These are phyloP conservation scores for Colletotrichum aenigma DNA, from an alignment of 2,329 filamentous ascomycete genomes.

Conservation along the genomic window DNA sequence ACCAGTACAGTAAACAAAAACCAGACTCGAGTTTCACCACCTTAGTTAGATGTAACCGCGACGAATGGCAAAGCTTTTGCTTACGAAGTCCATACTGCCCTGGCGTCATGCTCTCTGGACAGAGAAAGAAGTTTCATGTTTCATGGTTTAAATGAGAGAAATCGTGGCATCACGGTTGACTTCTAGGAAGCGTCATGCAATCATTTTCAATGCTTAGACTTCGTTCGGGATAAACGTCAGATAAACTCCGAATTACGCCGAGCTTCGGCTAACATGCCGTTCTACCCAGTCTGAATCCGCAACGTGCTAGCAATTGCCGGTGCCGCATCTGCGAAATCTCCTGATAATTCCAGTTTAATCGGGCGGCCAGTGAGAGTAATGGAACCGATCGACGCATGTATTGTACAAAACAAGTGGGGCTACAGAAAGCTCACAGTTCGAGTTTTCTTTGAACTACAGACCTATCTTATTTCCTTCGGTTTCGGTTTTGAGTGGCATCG, in stretches of 20 bases:
- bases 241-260: not conserved
- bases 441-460: not conserved
- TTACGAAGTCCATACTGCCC: not conserved
- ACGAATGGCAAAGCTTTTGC: not conserved
- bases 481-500: not conserved
- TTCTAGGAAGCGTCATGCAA: not conserved
- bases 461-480: not conserved
- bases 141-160: no score
- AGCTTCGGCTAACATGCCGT: not conserved
- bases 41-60: no score
- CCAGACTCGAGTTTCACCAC: no score
- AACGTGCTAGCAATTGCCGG: no score
- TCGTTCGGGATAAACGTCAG: not conserved
- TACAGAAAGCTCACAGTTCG: not conserved
- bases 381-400: not conserved
- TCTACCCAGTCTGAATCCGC: not conserved
- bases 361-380: not conserved
- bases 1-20: no score
- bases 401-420: rapidly evolving
- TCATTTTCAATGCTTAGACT: not conserved
- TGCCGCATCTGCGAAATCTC: not conserved
- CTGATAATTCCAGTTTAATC: not conserved
- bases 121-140: no score
- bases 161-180: no score
- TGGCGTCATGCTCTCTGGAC: not conserved